Conservation (phyloP, 352 stramenopile species). For the Peronosclerospora sorghi region DNA sequence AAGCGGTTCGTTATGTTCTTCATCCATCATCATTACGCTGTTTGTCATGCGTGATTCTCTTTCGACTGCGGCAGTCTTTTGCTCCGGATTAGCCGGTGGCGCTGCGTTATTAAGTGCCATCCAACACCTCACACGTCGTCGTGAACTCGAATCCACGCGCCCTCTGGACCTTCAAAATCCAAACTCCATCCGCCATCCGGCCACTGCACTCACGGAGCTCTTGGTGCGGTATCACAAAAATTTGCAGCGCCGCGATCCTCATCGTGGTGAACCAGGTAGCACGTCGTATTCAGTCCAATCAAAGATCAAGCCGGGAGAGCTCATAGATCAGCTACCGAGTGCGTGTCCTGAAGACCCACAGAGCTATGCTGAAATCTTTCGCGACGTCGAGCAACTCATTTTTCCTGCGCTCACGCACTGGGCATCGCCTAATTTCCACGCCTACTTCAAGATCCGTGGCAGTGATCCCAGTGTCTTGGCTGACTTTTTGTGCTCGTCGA, state of each 20-base stretch:
- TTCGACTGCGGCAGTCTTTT: slow-evolving; percentile 24
- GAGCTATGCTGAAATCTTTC: slow-evolving; percentile 51
- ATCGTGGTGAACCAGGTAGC: slow-evolving; percentile 21
- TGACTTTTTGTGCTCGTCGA: slow-evolving; percentile 38
- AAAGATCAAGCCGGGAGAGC: slow-evolving; percentile 31
- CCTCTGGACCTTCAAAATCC: slow-evolving; percentile 29
- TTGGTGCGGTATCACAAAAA: slow-evolving; percentile 54
- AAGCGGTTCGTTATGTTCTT: no score
- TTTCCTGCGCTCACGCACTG: slow-evolving; percentile 61
- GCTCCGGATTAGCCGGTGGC: slow-evolving; percentile 27
- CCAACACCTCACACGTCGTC: slow-evolving; percentile 21
- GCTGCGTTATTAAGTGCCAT: slow-evolving; percentile 26
- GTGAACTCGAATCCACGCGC: slow-evolving; percentile 23
- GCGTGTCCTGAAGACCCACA: slow-evolving; percentile 38
- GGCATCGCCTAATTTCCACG: slow-evolving; percentile 52
- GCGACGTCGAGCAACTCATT: slow-evolving; percentile 34
- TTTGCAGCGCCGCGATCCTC: slow-evolving; percentile 25
- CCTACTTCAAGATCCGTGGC: slow-evolving; percentile 35
- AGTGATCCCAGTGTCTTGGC: slow-evolving; percentile 41
- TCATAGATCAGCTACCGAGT: slow-evolving; percentile 28
- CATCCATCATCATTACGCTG: no score
- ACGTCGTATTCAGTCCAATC: slow-evolving; percentile 29
- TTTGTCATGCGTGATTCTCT: slow-evolving; percentile 6
- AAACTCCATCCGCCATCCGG: slow-evolving; percentile 23
- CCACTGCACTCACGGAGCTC: slow-evolving; percentile 37